Percentiles rank a stretch among this genome's conserved stretches.
phyloP scores from a whole-genome alignment of 805 yeast species.

The Nadsonia fulvescens region DNA sequence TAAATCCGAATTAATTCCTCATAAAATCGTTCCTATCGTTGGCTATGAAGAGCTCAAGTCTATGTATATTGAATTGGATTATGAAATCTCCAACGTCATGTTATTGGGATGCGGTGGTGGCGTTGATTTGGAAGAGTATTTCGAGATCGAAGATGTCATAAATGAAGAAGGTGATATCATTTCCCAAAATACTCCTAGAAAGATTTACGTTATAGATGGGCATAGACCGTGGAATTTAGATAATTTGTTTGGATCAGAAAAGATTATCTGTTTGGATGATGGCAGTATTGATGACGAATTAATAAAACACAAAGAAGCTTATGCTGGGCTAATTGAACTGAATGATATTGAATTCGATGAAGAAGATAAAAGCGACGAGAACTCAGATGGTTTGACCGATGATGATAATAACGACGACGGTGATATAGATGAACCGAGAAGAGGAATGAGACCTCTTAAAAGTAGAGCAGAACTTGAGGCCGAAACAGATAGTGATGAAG shows the following conservation, averaged over 20 bases:
- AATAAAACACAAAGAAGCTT: conserved; percentile 41
- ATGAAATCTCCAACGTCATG: conserved; percentile 56
- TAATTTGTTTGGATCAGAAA: conserved; percentile 68
- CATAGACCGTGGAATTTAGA: conserved; percentile 95
- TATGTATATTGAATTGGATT: conserved; percentile 49
- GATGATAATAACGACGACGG: conserved; percentile 20
- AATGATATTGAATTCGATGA: conserved; percentile 23
- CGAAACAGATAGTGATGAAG: conserved; percentile 11
- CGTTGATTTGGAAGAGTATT: conserved; percentile 55
- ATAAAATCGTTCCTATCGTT: conserved; percentile 78
- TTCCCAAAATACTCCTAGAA: conserved; percentile 22
- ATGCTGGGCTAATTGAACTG: conserved; percentile 22
- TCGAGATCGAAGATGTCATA: conserved; percentile 16
- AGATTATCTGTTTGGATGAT: conserved; percentile 70
- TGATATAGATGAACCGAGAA: conserved; percentile 14
- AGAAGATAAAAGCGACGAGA: conserved; percentile 18
- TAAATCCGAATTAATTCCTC: conserved; percentile 68
- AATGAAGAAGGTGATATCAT: conserved; percentile 16
- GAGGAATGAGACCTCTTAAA: no score
- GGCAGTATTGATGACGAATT: conserved; percentile 52
- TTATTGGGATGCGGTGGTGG: conserved; percentile 88
- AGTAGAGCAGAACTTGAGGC: no score
- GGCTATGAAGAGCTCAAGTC: conserved; percentile 63
- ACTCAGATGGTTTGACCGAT: conserved; percentile 15
- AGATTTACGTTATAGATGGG: conserved; percentile 72